Base-by-base conservation (phyloP, 768 basidiomycete genomes). In the Leccinum olivaceopallidum region DNA sequence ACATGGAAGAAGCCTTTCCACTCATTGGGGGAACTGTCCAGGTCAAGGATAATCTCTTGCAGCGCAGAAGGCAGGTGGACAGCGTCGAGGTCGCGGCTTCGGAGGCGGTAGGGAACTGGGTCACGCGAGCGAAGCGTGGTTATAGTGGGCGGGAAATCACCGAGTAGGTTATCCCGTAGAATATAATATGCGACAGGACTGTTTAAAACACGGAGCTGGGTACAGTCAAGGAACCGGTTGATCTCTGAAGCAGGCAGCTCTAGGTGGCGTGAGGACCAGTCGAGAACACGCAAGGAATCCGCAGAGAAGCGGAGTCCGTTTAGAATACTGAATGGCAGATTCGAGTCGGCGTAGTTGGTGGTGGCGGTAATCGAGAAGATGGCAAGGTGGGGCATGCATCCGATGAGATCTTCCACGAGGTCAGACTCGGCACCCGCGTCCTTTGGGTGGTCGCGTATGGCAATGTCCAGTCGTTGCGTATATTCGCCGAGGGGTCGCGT, bases 391-490 rank as follows among this genome's bases (percentile, higher is more conserved):
- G 42, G 9, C 42, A 44, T 44, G 42, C n/a, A n/a, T n/a, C 42
- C 4, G 9, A 44, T 44, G n/a, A 44, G 42, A 44, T 10, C 42
- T 44, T 44, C n/a, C 42, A 44, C 1, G 18, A 44, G 42, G n/a
- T 5, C 18, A 44, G n/a, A 44, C 42, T 44, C 42, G 4, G n/a
- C n/a, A 44, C 9, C n/a, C n/a, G 4, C n/a, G 9, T n/a, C 7
- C 42, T 44, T 13, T 2, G 18, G 42, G 42, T n/a, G 9, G 9
- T 44, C 42, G 5, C 42, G n/a, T 44, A 44, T 44, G n/a, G 42
- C 42, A n/a, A 44, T 44, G n/a, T 44, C 42, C 42, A 44, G n/a
- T 44, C n/a, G 42, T 42, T 42, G 39, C 18, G 39, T 42, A 42
- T 42, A 42, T 18, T 42, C 39, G 18, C 39, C 39, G 1, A 42